Evolutionary conservation across 2,329 filamentous ascomycete species (phyloP), one percentile per base, ranked within the genome.

Genomic region (Phyllosticta capitalensis): DNA sequence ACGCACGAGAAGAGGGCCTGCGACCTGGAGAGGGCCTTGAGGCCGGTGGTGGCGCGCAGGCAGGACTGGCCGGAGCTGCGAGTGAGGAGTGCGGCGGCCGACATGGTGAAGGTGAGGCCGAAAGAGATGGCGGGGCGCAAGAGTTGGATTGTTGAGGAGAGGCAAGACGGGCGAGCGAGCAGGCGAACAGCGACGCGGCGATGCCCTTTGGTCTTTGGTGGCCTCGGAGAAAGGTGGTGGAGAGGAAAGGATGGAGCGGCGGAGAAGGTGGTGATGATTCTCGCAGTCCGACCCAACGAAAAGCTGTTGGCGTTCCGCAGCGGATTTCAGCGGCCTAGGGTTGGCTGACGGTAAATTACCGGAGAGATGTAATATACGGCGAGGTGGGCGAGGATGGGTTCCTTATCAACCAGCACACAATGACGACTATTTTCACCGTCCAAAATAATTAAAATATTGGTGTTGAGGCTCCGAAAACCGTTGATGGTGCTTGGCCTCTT

Each of bases 71-170:
- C 68, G 59, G 76, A 75, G 62, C 73, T 72, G 68, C 77, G 73
- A 62, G 75, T 67, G 62, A 79, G 69, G 64, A 78, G 67, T 56
- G 75, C 74, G 62, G 75, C 72, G 59, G 81, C 79, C 72, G 81
- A 80, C 81, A 83, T 84, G 71, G 74, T 78, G 74, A 67, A 50
- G 54, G 45, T 17, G 51, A 26, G 54, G 50, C 48, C 24, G 38
- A n/a, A 52, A 33, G 20, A 30, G 52, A 67, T 68, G 69, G 68
- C 70, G 67, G 68, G 65, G 55, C 62, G 62, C 48, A 51, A 65
- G 60, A 52, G 58, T 58, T 50, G 58, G 56, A 62, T 38, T 63
- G 63, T 64, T 50, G 5, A 17, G 61, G 64, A 63, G 67, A 50
- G 67, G 70, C 67, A 30, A 54, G 21, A 61, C 24, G 55, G 58